Conservation (phyloP, 208 protist genomes). For the Strigomonas oncopelti region DNA sequence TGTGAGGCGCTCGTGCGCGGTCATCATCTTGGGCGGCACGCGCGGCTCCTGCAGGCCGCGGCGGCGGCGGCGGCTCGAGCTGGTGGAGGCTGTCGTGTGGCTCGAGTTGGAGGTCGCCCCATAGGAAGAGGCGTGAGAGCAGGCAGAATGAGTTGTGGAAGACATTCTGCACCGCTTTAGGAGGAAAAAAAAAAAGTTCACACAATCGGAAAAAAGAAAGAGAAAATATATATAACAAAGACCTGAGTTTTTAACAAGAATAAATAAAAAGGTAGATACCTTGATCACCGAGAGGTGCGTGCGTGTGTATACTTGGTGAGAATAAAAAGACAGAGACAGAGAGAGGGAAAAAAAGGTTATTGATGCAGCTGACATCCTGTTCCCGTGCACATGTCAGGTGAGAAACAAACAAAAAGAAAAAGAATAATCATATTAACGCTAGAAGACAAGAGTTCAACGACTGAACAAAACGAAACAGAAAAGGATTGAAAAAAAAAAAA, state of each 20-base stretch:
- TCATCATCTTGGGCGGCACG: constrained; percentile 65
- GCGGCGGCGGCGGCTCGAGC: constrained; percentile 39
- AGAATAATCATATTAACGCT: not conserved
- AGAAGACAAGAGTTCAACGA: not conserved
- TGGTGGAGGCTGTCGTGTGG: constrained; percentile 43
- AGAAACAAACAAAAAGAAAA: not conserved
- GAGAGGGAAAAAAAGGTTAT: too few relatives aligned
- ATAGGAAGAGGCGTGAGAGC: constrained; percentile 43
- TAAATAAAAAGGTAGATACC: not conserved
- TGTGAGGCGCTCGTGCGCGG: constrained; percentile 56
- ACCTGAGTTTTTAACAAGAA: not conserved
- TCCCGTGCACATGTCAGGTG: not conserved
- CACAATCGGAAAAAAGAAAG: not conserved
- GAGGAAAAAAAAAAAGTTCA: too few relatives aligned
- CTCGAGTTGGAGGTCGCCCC: constrained; percentile 47
- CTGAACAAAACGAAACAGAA: not conserved
- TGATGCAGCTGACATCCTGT: not conserved
- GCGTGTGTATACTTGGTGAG: not conserved
- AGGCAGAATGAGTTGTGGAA: constrained; percentile 51
- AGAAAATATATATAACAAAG: not conserved
- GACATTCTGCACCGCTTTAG: too few relatives aligned
- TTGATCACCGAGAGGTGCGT: too few relatives aligned
- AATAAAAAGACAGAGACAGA: constrained; percentile 8
- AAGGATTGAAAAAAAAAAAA: constrained; percentile 10
- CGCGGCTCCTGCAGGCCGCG: constrained; percentile 27